phyloP scores from a whole-genome alignment of 345 rosid genomes.

The Chamaenerion angustifolium region DNA sequence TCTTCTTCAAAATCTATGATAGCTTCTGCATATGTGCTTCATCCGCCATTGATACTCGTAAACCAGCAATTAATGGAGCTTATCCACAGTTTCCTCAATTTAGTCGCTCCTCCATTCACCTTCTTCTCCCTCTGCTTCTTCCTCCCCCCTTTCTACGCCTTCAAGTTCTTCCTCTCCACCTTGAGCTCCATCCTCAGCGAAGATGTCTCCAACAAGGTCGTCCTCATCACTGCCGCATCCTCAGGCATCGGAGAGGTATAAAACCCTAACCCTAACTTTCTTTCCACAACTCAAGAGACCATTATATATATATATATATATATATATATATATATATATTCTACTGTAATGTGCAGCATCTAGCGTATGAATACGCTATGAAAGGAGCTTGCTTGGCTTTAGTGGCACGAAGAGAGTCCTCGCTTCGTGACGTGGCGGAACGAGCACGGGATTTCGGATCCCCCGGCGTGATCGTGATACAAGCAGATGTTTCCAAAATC shows the following conservation, averaged over 20 bases:
- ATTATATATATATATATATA: no score
- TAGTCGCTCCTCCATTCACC: conserved; percentile 12
- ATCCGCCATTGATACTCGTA: no score
- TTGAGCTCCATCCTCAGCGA: conserved; percentile 10
- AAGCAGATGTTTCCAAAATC: conserved; percentile 41
- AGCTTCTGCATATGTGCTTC: no score
- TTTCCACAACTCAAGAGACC: neutral
- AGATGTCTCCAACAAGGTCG: conserved; percentile 18
- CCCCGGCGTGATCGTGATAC: conserved; percentile 25
- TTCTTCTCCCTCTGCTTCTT: conserved; percentile 13
- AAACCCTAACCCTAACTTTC: neutral
- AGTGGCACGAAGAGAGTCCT: conserved; percentile 29
- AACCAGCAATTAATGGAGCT: conserved; percentile 12
- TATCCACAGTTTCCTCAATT: conserved; percentile 15
- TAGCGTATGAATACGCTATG: conserved; percentile 50
- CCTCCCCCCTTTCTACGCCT: conserved; percentile 13
- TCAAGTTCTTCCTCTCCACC: conserved; percentile 10
- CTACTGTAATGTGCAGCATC: no score
- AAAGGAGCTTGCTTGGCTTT: conserved; percentile 49
- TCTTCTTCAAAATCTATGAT: conserved; percentile 1
- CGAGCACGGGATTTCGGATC: conserved; percentile 28
- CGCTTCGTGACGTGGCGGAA: conserved; percentile 31
- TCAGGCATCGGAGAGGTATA: conserved; percentile 15
- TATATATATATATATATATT: neutral
- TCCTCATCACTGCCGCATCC: conserved; percentile 21